A percentile compares a stretch with the other conserved stretches of the same genome.
Conservation (phyloP, 192 early-diverging fungal genomes). For the Linnemannia exigua region DNA sequence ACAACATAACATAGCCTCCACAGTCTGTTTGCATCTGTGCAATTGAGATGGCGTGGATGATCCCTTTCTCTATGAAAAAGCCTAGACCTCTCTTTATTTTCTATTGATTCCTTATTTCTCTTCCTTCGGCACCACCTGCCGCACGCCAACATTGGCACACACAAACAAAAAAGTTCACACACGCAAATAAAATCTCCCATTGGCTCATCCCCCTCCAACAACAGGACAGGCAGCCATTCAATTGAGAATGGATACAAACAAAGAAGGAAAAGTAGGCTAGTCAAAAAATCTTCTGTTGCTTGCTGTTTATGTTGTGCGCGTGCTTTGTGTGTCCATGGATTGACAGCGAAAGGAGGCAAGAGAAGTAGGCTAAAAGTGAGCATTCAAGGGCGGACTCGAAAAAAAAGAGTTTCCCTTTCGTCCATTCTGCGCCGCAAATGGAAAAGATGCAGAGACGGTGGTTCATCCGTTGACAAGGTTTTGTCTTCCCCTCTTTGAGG, state of each 20-base stretch:
- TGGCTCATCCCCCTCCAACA: constrained; percentile 3
- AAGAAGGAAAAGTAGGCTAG: not conserved
- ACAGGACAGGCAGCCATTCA: not conserved
- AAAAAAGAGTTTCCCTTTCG: not conserved
- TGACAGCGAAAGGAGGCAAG: not conserved
- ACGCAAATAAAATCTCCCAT: constrained; percentile 37
- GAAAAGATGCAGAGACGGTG: constrained; percentile 9
- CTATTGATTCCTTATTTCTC: no score
- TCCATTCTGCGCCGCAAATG: constrained; percentile 16
- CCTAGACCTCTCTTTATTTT: not conserved
- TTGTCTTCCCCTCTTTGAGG: not conserved
- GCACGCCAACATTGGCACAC: not conserved
- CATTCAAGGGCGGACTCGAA: not conserved
- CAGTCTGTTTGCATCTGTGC: not conserved
- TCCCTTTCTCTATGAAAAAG: not conserved
- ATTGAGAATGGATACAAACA: not conserved
- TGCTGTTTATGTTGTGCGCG: no score
- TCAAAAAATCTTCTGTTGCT: not conserved
- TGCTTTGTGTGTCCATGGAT: not conserved
- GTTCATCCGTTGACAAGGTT: not conserved
- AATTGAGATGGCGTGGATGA: not conserved
- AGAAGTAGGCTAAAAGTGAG: not conserved
- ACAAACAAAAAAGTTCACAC: constrained; percentile 7
- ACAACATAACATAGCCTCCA: not conserved
- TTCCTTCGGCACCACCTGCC: not conserved